Evolutionary conservation across 192 early-diverging fungal genomes (phyloP), one percentile per base, ranked within the genome.

Genomic region (Coemansia sp.): DNA sequence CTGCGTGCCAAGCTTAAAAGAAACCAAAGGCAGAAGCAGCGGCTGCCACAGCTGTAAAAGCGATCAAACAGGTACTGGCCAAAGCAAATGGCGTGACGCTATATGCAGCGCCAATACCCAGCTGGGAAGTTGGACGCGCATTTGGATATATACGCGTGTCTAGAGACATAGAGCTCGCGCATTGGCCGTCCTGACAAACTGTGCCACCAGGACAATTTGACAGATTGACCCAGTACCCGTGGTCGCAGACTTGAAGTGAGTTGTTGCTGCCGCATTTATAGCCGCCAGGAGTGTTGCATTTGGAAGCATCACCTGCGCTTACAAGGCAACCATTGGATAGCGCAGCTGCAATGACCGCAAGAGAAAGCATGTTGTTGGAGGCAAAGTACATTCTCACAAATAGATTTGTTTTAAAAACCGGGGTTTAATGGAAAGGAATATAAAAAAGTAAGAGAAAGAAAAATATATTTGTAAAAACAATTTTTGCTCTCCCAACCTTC

Each of bases 161-260:
- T 13, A 42, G 39, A 16, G 39, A 42, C 39, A 42, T 42, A 18
- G 39, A 16, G 16, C 9, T 61, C 0, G 51, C 30, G 30, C 60
- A 61, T 11, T 9, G 30, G 46, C 32, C 34, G 19, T 49, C 49
- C 19, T 34, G 14, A 23, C 60, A 61, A 32, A 6, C 27, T 1
- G 60, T 61, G 22, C 60, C 60, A 3, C 51, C 30, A 0, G 60
- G 60, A 23, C 60, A 61, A 19, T 61, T 23, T 6, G 60, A 61
- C 10, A 61, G 18, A 11, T 23, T 58, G 27, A 3, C 4, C 34
- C 35, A 58, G 39, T 35, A 29, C 6, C 56, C 56, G 25, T 58
- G 36, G 56, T 58, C 32, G 36, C 56, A 58, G 3, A 58, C 35
- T 25, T 24, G 35, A 27, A 58, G 56, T 7, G 18, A 39, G 35